Evolutionary conservation across 805 yeast species (phyloP), one percentile per base, ranked within the genome.

Genomic region (Peterozyma xylosa): DNA sequence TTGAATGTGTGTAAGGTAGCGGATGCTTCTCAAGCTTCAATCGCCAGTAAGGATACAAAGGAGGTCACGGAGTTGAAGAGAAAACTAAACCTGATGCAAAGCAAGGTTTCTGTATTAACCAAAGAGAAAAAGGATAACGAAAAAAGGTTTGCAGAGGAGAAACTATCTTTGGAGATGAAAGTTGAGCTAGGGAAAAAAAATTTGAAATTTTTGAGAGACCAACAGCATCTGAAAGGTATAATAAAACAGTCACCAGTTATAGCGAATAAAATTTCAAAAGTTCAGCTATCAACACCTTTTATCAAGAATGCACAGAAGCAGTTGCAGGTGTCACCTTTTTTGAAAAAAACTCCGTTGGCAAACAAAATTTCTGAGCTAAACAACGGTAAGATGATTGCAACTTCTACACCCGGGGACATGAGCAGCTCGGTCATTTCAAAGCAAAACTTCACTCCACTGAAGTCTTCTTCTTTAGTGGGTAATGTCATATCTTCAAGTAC

Each of bases 181-280:
- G 34, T 45, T 7, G 50, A 45, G 21, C 30, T 47, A 11, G 44
- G 38, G 17, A 42, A 35, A 42, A 40, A 43, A 37, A 43, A 32
- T 15, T 30, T 43, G 18, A 37, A 43, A 18, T 37, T 43, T 14
- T 27, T 39, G 36, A 35, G 13, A n/a, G 18, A 30, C 32, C 37
- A 37, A 37, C 47, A 4, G 29, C 47, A 11, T 41, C 44, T 15
- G 33, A 30, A 14, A 40, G 38, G 15, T 41, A 43, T 14, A 45
- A 45, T 39, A 45, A 45, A 33, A 18, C 38, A 35, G 30, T 41
- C n/a, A 16, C 15, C 34, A 32, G 34, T 14, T 5, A 13, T 32
- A 32, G 15, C 13, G 15, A 32, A 32, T 32, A 32, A 32, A 9
- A 14, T 13, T 32, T 32, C 15, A 32, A 32, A 32, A 32, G 15